These are phyloP conservation scores for Saccharomycopsis guyanensis DNA, from an alignment of 805 yeast species.

Conservation along the genomic window DNA sequence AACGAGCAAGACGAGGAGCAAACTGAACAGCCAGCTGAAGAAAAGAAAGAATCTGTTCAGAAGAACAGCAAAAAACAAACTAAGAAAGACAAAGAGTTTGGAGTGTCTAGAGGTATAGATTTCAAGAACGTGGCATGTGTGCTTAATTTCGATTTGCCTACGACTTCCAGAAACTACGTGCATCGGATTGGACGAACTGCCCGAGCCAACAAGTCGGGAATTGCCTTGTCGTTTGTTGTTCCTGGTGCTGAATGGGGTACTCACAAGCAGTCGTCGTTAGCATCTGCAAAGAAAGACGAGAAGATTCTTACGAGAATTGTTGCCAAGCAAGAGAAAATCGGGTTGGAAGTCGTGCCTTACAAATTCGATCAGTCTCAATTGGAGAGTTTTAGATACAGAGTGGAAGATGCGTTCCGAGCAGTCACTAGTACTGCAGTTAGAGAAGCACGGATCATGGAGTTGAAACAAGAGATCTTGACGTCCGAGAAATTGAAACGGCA, in stretches of 20 bases:
- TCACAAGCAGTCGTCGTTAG: slow-evolving; percentile 71
- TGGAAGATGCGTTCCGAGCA: slow-evolving; percentile 95
- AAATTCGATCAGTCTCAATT: slow-evolving; percentile 87
- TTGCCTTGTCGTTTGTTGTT: slow-evolving; percentile 88
- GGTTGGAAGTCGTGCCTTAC: slow-evolving; percentile 76
- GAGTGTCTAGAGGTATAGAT: slow-evolving; percentile 96
- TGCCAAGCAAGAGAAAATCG: slow-evolving; percentile 65
- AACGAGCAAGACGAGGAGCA: slow-evolving; percentile 25
- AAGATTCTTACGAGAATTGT: slow-evolving; percentile 71
- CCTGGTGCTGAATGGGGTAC: slow-evolving; percentile 79
- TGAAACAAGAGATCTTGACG: slow-evolving; percentile 77
- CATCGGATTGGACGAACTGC: slow-evolving; percentile 98
- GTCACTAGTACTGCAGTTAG: slow-evolving; percentile 84
- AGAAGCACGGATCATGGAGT: slow-evolving; percentile 87
- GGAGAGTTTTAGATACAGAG: slow-evolving; percentile 91
- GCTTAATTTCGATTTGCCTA: slow-evolving; percentile 87
- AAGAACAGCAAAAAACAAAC: slow-evolving; percentile 22
- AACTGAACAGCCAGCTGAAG: slow-evolving; percentile 20
- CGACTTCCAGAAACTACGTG: slow-evolving; percentile 79
- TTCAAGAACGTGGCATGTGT: slow-evolving; percentile 96
- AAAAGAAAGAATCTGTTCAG: slow-evolving; percentile 18
- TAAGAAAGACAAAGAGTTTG: slow-evolving; percentile 66
- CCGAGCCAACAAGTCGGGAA: slow-evolving; percentile 92
- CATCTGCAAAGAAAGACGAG: slow-evolving; percentile 75
- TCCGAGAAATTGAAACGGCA: slow-evolving; percentile 88